Conservation (phyloP, 2,329 filamentous ascomycete genomes). For the Herpotrichia juniperi region DNA sequence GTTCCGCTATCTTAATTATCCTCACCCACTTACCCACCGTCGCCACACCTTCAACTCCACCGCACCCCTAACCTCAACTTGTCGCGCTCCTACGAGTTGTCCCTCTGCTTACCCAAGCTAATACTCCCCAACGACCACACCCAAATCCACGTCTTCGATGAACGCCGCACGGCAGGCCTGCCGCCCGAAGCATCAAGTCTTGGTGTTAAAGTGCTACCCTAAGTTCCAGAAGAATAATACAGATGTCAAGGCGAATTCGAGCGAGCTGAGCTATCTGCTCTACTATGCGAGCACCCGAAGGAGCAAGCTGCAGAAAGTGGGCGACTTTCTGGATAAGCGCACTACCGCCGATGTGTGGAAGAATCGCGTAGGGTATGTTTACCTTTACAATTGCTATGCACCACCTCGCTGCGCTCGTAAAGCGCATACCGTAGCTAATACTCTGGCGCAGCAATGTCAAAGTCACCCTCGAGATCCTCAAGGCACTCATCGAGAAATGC, state of each 20-base stretch:
- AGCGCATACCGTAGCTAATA: conserved; percentile 10
- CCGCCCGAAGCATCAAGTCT: conserved; percentile 94
- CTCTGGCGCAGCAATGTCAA: conserved; percentile 74
- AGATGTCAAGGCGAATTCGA: conserved; percentile 94
- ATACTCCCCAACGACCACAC: neutral
- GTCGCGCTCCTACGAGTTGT: neutral
- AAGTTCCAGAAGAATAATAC: conserved; percentile 84
- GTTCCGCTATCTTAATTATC: neutral
- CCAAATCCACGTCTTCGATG: conserved; percentile 45
- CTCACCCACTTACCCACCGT: neutral
- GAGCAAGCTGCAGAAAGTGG: conserved; percentile 96
- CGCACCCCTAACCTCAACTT: neutral
- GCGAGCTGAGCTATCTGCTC: conserved; percentile 93
- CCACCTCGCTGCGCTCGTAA: neutral
- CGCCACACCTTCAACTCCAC: neutral
- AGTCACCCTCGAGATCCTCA: conserved; percentile 91
- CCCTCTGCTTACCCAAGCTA: neutral
- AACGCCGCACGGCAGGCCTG: conserved; percentile 65
- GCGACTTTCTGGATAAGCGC: conserved; percentile 92
- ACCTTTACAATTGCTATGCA: neutral
- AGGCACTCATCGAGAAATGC: conserved; percentile 89
- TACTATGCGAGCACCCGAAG: conserved; percentile 95
- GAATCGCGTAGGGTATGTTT: conserved; percentile 79
- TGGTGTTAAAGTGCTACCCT: conserved; percentile 96
- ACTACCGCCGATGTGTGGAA: conserved; percentile 91